Base-by-base conservation (phyloP, 2,329 filamentous ascomycete species). In the Elsinoe ampelina region DNA sequence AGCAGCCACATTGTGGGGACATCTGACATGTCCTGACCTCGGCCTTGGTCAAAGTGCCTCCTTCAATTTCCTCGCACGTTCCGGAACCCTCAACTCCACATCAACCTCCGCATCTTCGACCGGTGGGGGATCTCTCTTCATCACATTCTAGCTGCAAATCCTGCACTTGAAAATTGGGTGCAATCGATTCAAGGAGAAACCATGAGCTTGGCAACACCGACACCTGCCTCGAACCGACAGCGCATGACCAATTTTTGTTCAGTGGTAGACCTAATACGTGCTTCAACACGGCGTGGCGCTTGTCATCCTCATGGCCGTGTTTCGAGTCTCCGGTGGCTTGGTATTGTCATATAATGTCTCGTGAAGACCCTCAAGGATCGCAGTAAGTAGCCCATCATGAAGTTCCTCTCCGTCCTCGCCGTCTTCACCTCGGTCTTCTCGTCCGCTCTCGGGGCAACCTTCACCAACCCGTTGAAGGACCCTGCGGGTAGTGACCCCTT, bases 401-500 rank as follows among this genome's bases (percentile, higher is more conserved):
- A 48, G 50, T 54, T 54, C 30, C 41, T 50, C n/a, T 54, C 50
- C n/a, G 35, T 39, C 19, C 41, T 58, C n/a, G 39, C 52, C 22
- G 30, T 58, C 48, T 47, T 45, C 12, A 51, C 52, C 32, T 39
- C 48, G 43, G 57, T 50, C 19, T 43, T 58, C 20, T 54, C 50
- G 11, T 52, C 57, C 12, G 66, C 62, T 36, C 62, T 62, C 42
- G 68, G 68, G 26, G 67, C 68, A 30, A 69, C 72, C 15, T 81
- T 74, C 61, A 76, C 75, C 34, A 82, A 82, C 58, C 78, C 79
- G 0, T 71, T 82, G 52, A 74, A 75, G 35, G 68, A 70, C 15
- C 72, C 71, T 0, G 73, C 77, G 36, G 78, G 80, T 7, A 75
- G 73, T 17, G 79, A 82, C 61, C 78, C 80, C 0, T 76, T 77